These are phyloP conservation scores for Rhododendron kiyosumense DNA, from an alignment of 148 eudicot genomes.

Conservation along the genomic window DNA sequence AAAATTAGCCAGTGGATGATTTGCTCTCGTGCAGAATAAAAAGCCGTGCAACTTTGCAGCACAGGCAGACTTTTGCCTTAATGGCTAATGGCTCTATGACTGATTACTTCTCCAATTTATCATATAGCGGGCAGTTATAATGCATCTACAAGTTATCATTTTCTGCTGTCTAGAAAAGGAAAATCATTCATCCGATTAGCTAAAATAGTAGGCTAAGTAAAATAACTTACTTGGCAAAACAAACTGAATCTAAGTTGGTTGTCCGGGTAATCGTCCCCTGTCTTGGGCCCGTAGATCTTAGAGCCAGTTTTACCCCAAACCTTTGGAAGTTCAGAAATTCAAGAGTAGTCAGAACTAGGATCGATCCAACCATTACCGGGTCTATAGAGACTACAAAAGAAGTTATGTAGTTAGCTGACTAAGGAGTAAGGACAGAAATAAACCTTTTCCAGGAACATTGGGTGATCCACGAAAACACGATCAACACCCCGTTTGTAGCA, in stretches of 20 bases:
- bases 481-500: conserved; percentile 65
- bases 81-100: not conserved
- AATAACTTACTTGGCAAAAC: conserved; percentile 56
- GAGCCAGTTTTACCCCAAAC: conserved; percentile 95
- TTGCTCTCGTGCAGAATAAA: not conserved
- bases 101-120: not conserved
- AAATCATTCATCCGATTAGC: not conserved
- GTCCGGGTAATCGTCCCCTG: conserved; percentile 74
- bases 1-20: not conserved
- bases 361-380: not conserved
- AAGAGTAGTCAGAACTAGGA: conserved; percentile 1
- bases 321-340: conserved; percentile 24
- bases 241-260: conserved; percentile 78
- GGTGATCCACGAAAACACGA: conserved; percentile 59
- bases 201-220: not conserved
- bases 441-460: conserved; percentile 54
- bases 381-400: not conserved
- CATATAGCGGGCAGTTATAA: not conserved
- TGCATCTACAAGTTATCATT: not conserved
- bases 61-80: not conserved
- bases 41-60: not conserved
- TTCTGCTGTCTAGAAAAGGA: not conserved
- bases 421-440: not conserved
- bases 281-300: conserved; percentile 79
- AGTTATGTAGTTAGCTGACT: not conserved